Base-by-base conservation (phyloP, 345 rosid species). In the Rhodamnia rubescens region DNA sequence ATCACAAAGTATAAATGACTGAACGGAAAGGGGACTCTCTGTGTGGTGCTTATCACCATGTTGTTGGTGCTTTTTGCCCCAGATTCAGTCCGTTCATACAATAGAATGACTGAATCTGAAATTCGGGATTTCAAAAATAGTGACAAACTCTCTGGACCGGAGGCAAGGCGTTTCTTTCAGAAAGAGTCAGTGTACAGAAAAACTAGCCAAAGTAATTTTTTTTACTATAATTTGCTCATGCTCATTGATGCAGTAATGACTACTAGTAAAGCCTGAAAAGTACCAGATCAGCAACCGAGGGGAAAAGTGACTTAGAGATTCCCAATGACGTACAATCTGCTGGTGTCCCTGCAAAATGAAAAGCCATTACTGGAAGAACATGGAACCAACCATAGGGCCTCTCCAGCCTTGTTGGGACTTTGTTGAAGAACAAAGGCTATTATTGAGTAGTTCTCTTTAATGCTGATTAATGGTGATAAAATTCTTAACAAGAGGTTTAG, bases 291-390 rank as follows among this genome's bases (percentile, higher is more conserved):
- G 98, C 96, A 85, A 88, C 84, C 29, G 89, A 91, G 64, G 97
- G 94, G 87, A 97, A 95, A 29, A 97, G 92, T 4, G 90, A 91
- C 83, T 88, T 88, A 1, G 98, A 95, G 89, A 97, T 32, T 53
- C 98, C 99, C 85, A 95, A 89, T 59, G 97, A 93, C 81, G 97
- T 87, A 86, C 95, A 97, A 87, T 97, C 99, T 49, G 97, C 98
- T 11, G 98, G 99, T 52, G 98, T 97, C 89, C 99, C 98, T 97
- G 88, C 50, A 42, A 83, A 75, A 47, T 53, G 9, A 36, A 61
- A 49, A 61, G 52, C 74, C 27, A 84, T 24, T 29, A 27, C 27
- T 56, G 32, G 44, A 26, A 84, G 36, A 84, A 58, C 53, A 84
- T 82, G 9, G 36, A 82, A 27, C 8, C 22, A 16, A 49, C 22